Percentiles rank a stretch among this genome's conserved stretches.
Evolutionary conservation across 2,329 filamentous ascomycete genomes (phyloP).

Genomic region (Neonectria sp.): DNA sequence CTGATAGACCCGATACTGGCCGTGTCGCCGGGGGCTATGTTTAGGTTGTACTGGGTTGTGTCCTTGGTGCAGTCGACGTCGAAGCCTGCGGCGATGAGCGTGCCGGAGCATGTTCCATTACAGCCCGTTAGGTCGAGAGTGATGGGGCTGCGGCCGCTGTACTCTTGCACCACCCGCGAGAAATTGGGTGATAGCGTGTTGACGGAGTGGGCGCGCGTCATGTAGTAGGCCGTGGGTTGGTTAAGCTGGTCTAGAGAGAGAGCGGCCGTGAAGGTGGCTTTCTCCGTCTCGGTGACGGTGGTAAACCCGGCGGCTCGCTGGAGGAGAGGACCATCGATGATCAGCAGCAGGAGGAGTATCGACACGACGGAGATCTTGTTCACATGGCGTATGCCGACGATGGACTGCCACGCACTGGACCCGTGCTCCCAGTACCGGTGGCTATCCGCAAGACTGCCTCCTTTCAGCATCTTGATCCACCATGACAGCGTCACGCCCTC

Average conservation of each 20-base stretch:
- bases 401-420: slow-evolving; percentile 11
- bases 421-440: slow-evolving; percentile 25
- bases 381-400: slow-evolving; percentile 11
- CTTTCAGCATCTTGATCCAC: slow-evolving; percentile 29
- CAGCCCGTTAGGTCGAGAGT: slow-evolving; percentile 8
- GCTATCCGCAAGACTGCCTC: slow-evolving; percentile 17
- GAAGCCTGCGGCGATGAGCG: slow-evolving; percentile 22
- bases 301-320: slow-evolving; percentile 14
- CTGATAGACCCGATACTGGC: slow-evolving; percentile 13
- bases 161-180: slow-evolving; percentile 18
- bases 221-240: slow-evolving; percentile 23
- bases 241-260: background rate
- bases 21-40: background rate
- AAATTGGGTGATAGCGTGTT: slow-evolving; percentile 21
- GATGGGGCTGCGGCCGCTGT: background rate
- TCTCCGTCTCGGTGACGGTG: background rate
- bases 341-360: slow-evolving; percentile 3
- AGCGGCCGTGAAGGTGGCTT: background rate
- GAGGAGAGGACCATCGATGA: slow-evolving; percentile 9
- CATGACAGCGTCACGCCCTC: slow-evolving; percentile 23
- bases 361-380: slow-evolving; percentile 24
- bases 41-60: background rate
- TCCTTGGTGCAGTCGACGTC: slow-evolving; percentile 13
- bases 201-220: slow-evolving; percentile 10
- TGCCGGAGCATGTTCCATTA: slow-evolving; percentile 14